phyloP scores from a whole-genome alignment of 495 filamentous ascomycete species.

The Tuber aestivum region DNA sequence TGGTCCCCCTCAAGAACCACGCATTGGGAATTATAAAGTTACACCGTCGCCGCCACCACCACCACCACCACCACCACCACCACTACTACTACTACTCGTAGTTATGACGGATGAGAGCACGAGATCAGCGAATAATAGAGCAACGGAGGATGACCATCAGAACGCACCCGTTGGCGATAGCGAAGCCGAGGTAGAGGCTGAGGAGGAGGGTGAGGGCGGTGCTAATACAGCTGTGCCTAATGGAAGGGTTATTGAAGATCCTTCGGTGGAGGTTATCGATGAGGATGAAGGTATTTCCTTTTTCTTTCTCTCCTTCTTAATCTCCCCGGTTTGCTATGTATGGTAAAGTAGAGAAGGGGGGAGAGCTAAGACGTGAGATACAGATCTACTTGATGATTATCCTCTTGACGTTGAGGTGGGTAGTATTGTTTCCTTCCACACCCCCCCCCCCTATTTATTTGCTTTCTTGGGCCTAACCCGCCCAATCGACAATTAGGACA shows the following conservation, averaged over 20 bases:
- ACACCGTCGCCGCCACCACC: not conserved
- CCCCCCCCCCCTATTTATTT: not conserved
- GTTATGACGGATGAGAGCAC: not conserved
- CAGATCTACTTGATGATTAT: constrained; percentile 63
- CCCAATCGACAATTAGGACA: constrained; percentile 55
- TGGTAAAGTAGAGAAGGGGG: not conserved
- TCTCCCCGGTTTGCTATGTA: constrained; percentile 11
- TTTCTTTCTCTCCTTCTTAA: constrained; percentile 1
- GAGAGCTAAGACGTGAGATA: constrained; percentile 17
- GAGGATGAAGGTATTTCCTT: constrained; percentile 39
- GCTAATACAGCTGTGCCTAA: not conserved
- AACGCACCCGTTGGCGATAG: not conserved
- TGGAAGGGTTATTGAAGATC: constrained; percentile 7
- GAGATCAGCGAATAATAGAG: not conserved
- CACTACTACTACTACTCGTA: not conserved
- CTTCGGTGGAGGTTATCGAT: constrained; percentile 36
- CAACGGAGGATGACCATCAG: not conserved
- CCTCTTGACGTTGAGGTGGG: constrained; percentile 54
- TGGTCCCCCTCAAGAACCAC: not conserved
- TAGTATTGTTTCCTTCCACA: constrained; percentile 26
- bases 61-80: not conserved
- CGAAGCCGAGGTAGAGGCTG: not conserved
- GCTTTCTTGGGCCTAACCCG: not conserved
- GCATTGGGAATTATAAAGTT: not conserved
- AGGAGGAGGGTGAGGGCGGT: not conserved